phyloP scores from a whole-genome alignment of 768 basidiomycete genomes.

The Lentinula sp. region DNA sequence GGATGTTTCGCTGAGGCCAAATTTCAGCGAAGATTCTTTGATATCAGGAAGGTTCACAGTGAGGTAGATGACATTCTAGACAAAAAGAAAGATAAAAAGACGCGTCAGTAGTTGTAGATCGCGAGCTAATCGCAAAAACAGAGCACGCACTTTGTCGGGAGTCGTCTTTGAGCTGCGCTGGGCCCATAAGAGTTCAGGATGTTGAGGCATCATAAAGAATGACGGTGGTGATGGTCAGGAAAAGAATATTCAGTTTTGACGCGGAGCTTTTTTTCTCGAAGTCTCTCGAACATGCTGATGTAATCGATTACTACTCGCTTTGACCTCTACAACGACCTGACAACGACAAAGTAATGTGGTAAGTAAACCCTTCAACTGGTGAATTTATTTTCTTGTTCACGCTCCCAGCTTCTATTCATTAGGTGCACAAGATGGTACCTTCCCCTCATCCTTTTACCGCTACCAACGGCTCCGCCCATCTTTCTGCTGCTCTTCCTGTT shows the following conservation, averaged over 20 bases:
- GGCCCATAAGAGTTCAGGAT: conserved; percentile 94
- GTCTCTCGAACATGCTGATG: conserved; percentile 17
- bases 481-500: conserved; percentile 75
- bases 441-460: conserved; percentile 67
- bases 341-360: neutral
- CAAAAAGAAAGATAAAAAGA: conserved; percentile 9
- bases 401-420: neutral
- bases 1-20: conserved; percentile 47
- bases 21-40: conserved; percentile 48
- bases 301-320: neutral
- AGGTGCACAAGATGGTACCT: conserved; percentile 89
- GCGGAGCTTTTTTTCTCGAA: conserved; percentile 31
- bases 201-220: conserved; percentile 35
- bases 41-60: conserved; percentile 83
- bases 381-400: neutral
- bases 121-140: neutral
- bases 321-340: neutral
- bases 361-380: neutral
- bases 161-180: conserved; percentile 73
- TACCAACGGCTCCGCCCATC: conserved; percentile 76
- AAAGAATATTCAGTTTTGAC: neutral
- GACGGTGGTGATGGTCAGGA: conserved; percentile 8
- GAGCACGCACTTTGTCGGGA: conserved; percentile 55
- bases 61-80: conserved; percentile 82
- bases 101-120: conserved; percentile 9